Evolutionary conservation across 495 filamentous ascomycete genomes (phyloP).

Genomic region (Penicillium pulvis): DNA sequence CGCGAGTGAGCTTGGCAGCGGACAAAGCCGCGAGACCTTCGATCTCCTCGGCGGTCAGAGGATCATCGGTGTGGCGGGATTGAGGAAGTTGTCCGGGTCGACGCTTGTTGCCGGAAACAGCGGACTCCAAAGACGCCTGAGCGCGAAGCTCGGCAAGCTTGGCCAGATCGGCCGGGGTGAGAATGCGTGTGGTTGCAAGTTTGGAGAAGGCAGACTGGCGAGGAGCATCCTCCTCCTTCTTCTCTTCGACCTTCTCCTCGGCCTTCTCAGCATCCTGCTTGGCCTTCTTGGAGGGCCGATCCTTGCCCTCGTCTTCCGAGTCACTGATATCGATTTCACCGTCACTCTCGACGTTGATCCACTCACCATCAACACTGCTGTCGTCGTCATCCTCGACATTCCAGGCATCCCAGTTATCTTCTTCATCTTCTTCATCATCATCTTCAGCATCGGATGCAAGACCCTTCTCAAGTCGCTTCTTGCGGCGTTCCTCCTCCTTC

Average conservation of each 20-base stretch:
- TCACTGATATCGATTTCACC: constrained; percentile 77
- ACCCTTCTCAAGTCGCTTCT: constrained; percentile 67
- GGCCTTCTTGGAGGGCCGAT: constrained; percentile 63
- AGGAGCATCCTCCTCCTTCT: constrained; percentile 24
- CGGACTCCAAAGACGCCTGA: constrained; percentile 67
- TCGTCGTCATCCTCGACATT: constrained; percentile 76
- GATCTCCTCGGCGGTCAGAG: constrained; percentile 84
- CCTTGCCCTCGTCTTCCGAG: constrained; percentile 65
- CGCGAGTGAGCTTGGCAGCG: constrained; percentile 72
- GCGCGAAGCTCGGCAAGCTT: constrained; percentile 87
- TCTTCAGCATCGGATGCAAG: constrained; percentile 56
- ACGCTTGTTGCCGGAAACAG: constrained; percentile 47
- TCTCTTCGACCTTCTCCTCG: constrained; percentile 10
- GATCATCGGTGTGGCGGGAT: constrained; percentile 73
- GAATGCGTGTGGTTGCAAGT: constrained; percentile 81
- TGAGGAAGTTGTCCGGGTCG: constrained; percentile 39
- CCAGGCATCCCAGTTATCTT: constrained; percentile 76
- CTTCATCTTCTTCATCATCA: constrained; percentile 63
- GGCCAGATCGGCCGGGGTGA: constrained; percentile 88
- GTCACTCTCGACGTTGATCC: constrained; percentile 89
- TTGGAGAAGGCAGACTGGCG: constrained; percentile 55
- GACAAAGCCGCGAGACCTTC: constrained; percentile 69
- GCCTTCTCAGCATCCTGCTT: constrained; percentile 34
- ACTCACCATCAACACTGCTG: constrained; percentile 79
- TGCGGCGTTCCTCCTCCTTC: constrained; percentile 85